Conservation (phyloP, 345 rosid species). For the Triadica sebifera region DNA sequence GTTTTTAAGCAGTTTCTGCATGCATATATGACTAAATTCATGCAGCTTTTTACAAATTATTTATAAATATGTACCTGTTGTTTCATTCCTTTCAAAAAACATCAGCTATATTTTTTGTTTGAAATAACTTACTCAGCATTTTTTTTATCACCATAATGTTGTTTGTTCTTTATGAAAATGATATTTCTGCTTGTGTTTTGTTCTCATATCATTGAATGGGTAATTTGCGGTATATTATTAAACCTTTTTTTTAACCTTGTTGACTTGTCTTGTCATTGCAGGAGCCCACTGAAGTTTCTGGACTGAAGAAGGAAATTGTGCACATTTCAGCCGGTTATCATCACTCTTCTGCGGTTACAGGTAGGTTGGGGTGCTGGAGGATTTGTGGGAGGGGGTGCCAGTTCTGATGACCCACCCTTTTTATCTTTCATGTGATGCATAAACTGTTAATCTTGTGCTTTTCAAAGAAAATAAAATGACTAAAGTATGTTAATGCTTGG, state of each 20-base stretch:
- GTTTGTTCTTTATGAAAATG: too few relatives aligned
- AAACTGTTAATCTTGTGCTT: background rate
- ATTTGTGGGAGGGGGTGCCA: background rate
- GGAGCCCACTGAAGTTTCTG: conserved; percentile 76
- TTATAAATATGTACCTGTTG: too few relatives aligned
- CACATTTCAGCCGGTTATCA: conserved; percentile 81
- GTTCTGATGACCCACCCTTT: background rate
- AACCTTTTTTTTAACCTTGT: background rate
- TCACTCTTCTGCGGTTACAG: conserved; percentile 93
- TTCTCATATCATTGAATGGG: too few relatives aligned
- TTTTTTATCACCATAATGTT: too few relatives aligned
- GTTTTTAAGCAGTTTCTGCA: too few relatives aligned
- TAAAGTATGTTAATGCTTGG: background rate
- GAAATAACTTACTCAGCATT: too few relatives aligned
- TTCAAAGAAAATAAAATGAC: background rate
- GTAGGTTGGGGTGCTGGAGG: conserved; percentile 27
- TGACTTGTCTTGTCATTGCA: conserved; percentile 29
- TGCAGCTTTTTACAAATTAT: too few relatives aligned
- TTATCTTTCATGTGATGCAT: background rate
- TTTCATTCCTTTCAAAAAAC: too few relatives aligned
- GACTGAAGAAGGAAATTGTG: conserved; percentile 55
- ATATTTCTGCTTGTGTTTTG: too few relatives aligned
- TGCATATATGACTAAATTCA: too few relatives aligned
- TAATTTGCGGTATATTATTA: too few relatives aligned
- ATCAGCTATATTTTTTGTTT: too few relatives aligned